A percentile compares a stretch with the other conserved stretches of the same genome.
Conservation (phyloP, 192 early-diverging fungal species). For the Phycomyces blakesleeanus region DNA sequence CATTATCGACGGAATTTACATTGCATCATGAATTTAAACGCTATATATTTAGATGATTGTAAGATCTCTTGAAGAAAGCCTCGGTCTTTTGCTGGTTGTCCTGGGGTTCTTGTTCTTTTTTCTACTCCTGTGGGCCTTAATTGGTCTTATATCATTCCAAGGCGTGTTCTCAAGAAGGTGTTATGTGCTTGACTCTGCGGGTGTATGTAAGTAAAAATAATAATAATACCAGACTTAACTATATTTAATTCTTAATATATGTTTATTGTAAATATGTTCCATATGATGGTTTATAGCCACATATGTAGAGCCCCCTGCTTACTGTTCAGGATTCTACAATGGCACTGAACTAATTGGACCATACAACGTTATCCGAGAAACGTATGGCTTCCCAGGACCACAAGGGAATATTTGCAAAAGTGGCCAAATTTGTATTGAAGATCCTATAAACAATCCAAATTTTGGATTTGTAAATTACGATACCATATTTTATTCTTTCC, state of each 20-base stretch:
- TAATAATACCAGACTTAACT: too few species aligned
- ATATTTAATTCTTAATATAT: too few species aligned
- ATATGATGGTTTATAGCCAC: slow-evolving; percentile 10
- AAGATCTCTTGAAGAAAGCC: slow-evolving; percentile 29
- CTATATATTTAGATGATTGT: slow-evolving; percentile 26
- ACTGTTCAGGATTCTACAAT: slow-evolving; percentile 33
- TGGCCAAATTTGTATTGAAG: slow-evolving; percentile 43
- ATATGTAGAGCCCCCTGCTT: slow-evolving; percentile 21
- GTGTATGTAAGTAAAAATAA: slow-evolving; percentile 19
- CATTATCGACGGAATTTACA: too few species aligned
- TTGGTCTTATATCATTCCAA: slow-evolving; percentile 51
- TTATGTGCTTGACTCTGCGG: slow-evolving; percentile 23
- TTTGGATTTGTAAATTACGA: slow-evolving; percentile 45
- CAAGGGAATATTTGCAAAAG: slow-evolving; percentile 45
- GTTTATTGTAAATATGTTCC: too few species aligned
- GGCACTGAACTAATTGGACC: slow-evolving; percentile 18
- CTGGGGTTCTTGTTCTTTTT: slow-evolving; percentile 50
- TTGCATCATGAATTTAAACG: background rate
- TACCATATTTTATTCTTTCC: slow-evolving; percentile 43
- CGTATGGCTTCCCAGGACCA: slow-evolving; percentile 9
- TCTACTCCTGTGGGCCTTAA: slow-evolving; percentile 32
- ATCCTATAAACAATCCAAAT: slow-evolving; percentile 11
- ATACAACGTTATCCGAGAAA: slow-evolving; percentile 1
- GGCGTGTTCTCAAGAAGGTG: slow-evolving; percentile 44
- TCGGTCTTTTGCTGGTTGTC: slow-evolving; percentile 37